Base-by-base conservation (phyloP, 805 yeast species). In the Maudiozyma turicensis region DNA sequence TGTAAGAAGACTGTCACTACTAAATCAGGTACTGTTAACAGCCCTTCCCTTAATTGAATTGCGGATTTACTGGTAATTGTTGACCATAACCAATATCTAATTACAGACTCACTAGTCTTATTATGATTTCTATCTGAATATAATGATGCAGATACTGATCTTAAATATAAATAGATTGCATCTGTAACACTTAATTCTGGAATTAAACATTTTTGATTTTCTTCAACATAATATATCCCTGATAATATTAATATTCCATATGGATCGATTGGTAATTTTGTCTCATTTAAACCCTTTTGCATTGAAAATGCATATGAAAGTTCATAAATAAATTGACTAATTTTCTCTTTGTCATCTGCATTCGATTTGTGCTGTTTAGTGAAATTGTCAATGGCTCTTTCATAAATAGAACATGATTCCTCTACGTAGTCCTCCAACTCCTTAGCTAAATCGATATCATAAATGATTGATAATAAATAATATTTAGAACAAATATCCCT, bases 391-490 rank as follows among this genome's bases (percentile, higher is more conserved):
- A 59, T 15, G 2, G 44, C 29, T 5, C 60, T 52, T 8, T 56
- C 54, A 48, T 84, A 78, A 2, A 83, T 58, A 1, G 58, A 54
- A 42, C 62, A 64, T 1, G 81, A 63, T 35, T 71, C 70, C 2
- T 59, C 56, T 8, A 71, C 59, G 59, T 55, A 62, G 6, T 66
- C 53, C 2, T 55, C 51, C 46, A 82, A 73, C 13, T 64, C 61
- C 1, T 60, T 58, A 9, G 64, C 65, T 8, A 81, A 66, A 43
- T 82, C 77, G 44, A 87, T 59, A 60, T 86, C 95, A 64, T 76
- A 77, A 7, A 90, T 77, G 29, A 71, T 58, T 0, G 82, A 74
- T 50, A 87, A 68, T 43, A 71, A 71, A 34, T 69, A 59, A 15
- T 70, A 63, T 46, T 81, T 59, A 26, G 65, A 69, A 51, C 59